These are phyloP conservation scores for Cunninghamia lanceolata DNA, from an alignment of 75 land plant genomes.

Conservation along the genomic window DNA sequence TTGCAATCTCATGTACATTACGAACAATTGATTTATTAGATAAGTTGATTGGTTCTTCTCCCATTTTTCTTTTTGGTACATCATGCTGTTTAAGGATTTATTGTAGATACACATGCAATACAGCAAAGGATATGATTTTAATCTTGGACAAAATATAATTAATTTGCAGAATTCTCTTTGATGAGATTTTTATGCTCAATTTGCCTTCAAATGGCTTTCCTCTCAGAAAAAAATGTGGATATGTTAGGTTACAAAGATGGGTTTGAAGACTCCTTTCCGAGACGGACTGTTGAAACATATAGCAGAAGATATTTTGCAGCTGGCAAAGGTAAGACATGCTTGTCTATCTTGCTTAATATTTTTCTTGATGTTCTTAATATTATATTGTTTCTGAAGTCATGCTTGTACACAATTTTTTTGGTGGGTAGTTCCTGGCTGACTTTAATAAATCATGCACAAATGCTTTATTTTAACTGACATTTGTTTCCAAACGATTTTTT, in stretches of 20 bases:
- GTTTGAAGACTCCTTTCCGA: conserved; percentile 89
- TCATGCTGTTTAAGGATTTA: not conserved
- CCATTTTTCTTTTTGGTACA: not conserved
- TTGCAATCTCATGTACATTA: not conserved
- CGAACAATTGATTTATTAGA: not conserved
- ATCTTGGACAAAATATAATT: not conserved
- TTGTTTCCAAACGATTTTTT: not conserved
- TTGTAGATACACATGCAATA: not conserved
- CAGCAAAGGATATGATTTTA: not conserved
- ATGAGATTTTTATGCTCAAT: not conserved
- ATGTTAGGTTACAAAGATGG: conserved; percentile 76
- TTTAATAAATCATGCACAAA: not conserved
- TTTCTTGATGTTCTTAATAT: not conserved
- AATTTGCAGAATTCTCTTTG: not conserved
- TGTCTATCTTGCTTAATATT: not conserved
- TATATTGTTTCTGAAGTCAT: not conserved
- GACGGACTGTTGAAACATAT: conserved; percentile 84
- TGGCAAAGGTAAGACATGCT: conserved; percentile 60
- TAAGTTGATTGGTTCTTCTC: not conserved
- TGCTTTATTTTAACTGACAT: not conserved
- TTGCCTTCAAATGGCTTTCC: not conserved
- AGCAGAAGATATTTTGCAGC: conserved; percentile 78
- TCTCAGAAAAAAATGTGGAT: not conserved
- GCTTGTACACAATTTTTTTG: no score
- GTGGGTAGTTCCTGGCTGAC: not conserved